Percentiles rank a stretch among this genome's conserved stretches.
phyloP scores from a whole-genome alignment of 1,284 basidiomycete species.

The Apiotrichum mycotoxinovorans region DNA sequence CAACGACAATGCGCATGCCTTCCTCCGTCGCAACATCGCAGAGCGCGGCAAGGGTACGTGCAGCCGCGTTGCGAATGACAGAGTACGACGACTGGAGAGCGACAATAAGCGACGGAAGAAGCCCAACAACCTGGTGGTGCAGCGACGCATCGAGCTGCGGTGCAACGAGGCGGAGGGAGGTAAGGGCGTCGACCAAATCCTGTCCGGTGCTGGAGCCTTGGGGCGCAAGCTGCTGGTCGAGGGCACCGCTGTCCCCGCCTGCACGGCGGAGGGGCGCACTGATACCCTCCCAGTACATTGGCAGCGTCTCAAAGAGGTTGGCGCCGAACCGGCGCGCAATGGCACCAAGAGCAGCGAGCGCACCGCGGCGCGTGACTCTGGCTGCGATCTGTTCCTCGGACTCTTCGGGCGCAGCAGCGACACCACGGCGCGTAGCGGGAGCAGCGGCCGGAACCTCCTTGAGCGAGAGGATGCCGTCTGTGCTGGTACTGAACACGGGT shows the following conservation, averaged over 20 bases:
- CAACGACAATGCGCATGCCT: conserved; percentile 84
- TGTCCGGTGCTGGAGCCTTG: conserved; percentile 60
- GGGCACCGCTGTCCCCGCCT: background rate
- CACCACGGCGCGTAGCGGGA: conserved; percentile 50
- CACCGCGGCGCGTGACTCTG: conserved; percentile 66
- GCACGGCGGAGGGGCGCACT: conserved; percentile 60
- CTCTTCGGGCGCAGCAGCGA: conserved; percentile 39
- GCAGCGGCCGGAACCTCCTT: conserved; percentile 49
- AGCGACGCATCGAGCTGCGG: conserved; percentile 71
- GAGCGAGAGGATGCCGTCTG: conserved; percentile 76
- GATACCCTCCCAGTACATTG: conserved; percentile 93
- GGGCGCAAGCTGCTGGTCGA: conserved; percentile 37
- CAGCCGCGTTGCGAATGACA: conserved; percentile 82
- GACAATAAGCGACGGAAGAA: conserved; percentile 72
- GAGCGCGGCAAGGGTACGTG: conserved; percentile 79
- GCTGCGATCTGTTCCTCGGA: conserved; percentile 55
- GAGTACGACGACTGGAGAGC: conserved; percentile 80
- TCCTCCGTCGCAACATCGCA: conserved; percentile 80
- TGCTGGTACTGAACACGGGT: conserved; percentile 71
- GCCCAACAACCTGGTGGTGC: conserved; percentile 63
- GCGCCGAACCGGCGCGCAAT: conserved; percentile 76
- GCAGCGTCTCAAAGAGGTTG: conserved; percentile 68
- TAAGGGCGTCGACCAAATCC: conserved; percentile 87
- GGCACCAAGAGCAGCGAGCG: conserved; percentile 74
- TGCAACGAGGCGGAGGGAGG: conserved; percentile 77